phyloP scores from a whole-genome alignment of 2,329 filamentous ascomycete genomes.

The Fusarium succisae region DNA sequence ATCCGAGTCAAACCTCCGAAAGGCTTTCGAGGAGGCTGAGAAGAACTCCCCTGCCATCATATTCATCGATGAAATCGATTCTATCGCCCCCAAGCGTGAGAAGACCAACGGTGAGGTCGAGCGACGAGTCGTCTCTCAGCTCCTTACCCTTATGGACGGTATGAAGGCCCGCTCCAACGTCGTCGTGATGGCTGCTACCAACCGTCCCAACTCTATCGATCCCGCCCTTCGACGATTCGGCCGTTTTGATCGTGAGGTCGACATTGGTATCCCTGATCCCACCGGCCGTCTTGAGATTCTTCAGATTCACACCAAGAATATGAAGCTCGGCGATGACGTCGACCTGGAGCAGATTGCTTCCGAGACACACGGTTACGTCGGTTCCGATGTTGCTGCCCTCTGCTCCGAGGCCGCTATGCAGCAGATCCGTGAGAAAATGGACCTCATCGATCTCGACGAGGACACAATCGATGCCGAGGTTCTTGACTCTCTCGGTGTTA shows the following conservation, averaged over 20 bases:
- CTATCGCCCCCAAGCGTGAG: constrained; percentile 98
- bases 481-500: constrained; percentile 95
- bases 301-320: constrained; percentile 99
- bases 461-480: constrained; percentile 99
- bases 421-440: constrained; percentile 99
- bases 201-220: constrained; percentile 98
- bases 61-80: constrained; percentile 99
- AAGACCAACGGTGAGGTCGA: constrained; percentile 99
- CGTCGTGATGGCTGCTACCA: constrained; percentile 98
- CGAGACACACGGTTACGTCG: constrained; percentile 98
- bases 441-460: constrained; percentile 97
- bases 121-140: constrained; percentile 96
- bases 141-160: constrained; percentile 97
- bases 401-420: constrained; percentile 99
- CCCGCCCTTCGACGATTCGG: constrained; percentile 97
- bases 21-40: constrained; percentile 99
- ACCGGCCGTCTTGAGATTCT: constrained; percentile 99
- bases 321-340: constrained; percentile 97
- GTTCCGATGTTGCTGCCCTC: constrained; percentile 96
- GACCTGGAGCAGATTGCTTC: constrained; percentile 96
- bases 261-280: constrained; percentile 97
- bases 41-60: constrained; percentile 99
- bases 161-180: constrained; percentile 99
- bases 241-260: constrained; percentile 98
- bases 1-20: constrained; percentile 96